phyloP scores from a whole-genome alignment of 2,329 filamentous ascomycete genomes.

The Chrysoporthe cubensis region DNA sequence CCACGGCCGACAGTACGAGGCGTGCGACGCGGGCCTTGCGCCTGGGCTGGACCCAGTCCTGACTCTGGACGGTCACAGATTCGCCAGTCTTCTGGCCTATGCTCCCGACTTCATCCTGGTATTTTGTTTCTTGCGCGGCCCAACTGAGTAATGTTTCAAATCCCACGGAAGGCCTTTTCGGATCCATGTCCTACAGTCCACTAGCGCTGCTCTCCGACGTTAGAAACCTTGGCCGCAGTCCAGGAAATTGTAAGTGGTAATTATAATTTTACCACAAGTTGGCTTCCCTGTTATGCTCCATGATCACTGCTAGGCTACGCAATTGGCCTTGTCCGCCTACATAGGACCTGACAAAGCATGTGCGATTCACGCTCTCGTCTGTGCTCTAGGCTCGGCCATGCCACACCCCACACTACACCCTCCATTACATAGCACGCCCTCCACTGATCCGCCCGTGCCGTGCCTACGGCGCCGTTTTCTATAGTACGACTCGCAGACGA shows the following conservation, averaged over 20 bases:
- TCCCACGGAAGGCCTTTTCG: background rate
- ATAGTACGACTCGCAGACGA: background rate
- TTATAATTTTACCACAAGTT: background rate
- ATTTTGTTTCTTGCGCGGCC: background rate
- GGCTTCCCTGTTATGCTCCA: background rate
- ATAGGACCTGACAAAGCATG: background rate
- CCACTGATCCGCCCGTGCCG: conserved; percentile 1
- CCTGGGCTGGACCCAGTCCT: background rate
- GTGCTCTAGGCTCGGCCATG: background rate
- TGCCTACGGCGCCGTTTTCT: background rate
- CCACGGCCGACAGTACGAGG: background rate
- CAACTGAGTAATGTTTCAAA: conserved; percentile 5
- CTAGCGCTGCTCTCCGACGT: conserved; percentile 2
- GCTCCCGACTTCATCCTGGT: conserved; percentile 2
- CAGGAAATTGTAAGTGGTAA: conserved; percentile 1
- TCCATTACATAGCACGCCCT: background rate
- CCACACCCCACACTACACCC: background rate
- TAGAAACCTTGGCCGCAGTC: background rate
- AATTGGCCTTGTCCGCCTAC: background rate
- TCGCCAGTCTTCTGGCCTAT: background rate
- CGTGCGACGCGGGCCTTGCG: background rate
- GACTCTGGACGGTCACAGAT: background rate
- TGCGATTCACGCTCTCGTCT: conserved; percentile 4
- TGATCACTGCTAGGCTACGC: background rate
- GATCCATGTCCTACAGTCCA: background rate